Conservation (phyloP, 23 red algal species). For the Pyropia yezoensis region DNA sequence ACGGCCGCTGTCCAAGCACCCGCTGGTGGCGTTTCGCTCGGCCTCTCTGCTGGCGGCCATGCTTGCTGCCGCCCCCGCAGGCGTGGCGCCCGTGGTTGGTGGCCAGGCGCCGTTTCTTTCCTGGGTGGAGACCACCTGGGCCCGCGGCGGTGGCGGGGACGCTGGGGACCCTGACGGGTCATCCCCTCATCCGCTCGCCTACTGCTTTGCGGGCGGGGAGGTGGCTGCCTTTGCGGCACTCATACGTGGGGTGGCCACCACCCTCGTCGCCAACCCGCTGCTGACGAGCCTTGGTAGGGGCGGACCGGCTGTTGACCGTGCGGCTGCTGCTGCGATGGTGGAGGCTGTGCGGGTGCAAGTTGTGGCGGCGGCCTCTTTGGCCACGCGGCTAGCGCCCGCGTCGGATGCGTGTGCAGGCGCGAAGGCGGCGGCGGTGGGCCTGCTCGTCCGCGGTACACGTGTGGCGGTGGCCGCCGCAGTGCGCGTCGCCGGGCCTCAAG, state of each 20-base stretch:
- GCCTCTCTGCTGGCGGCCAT: conserved; percentile 25
- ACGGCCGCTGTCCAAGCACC: conserved; percentile 37
- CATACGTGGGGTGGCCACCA: conserved; percentile 7
- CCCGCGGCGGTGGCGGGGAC: conserved; percentile 22
- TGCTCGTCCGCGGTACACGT: too few relatives aligned
- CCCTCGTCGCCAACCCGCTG: conserved; percentile 15
- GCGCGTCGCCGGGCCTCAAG: too few relatives aligned
- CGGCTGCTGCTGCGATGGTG: conserved; percentile 8
- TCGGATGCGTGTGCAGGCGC: background rate
- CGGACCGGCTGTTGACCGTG: conserved; percentile 12
- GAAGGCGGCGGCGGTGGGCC: background rate
- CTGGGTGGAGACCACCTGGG: conserved; percentile 51
- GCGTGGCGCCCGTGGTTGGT: conserved; percentile 14
- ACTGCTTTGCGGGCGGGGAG: conserved; percentile 45
- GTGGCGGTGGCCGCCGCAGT: too few relatives aligned
- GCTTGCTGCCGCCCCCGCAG: conserved; percentile 20
- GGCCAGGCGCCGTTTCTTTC: conserved; percentile 26
- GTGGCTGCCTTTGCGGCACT: conserved; percentile 19
- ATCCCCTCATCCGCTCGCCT: conserved; percentile 9
- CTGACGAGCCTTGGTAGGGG: conserved; percentile 16
- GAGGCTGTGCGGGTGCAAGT: conserved; percentile 17
- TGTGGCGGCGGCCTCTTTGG: conserved; percentile 6
- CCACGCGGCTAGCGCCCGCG: conserved; percentile 6
- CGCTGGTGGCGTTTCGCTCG: conserved; percentile 34
- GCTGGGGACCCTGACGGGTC: background rate